These are phyloP conservation scores for Thymus mandschuricus DNA, from an alignment of 257 asterid genomes.

Conservation along the genomic window DNA sequence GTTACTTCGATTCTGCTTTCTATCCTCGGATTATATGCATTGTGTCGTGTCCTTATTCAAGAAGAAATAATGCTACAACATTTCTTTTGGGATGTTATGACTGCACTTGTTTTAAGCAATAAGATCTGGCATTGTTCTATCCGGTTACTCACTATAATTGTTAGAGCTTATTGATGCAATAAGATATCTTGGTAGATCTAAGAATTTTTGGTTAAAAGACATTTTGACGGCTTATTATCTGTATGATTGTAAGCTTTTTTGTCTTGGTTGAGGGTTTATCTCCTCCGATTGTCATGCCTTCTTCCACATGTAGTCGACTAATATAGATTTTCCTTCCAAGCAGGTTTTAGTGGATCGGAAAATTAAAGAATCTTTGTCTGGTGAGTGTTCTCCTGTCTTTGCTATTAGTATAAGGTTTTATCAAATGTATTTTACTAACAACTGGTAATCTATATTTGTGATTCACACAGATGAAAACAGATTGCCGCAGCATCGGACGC, in stretches of 20 bases:
- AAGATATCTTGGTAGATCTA: conserved; percentile 6
- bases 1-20: conserved; percentile 15
- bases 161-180: conserved; percentile 3
- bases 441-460: conserved; percentile 24
- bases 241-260: background rate
- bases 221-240: background rate
- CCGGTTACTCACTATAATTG: background rate
- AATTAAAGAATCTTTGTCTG: conserved; percentile 49
- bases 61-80: conserved; percentile 11
- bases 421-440: background rate
- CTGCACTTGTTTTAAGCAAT: conserved; percentile 7
- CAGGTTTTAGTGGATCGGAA: conserved; percentile 79
- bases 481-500: conserved; percentile 65
- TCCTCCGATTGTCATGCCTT: conserved; percentile 16
- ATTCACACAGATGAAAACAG: conserved; percentile 57
- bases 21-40: background rate
- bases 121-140: background rate
- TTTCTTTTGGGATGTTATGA: background rate
- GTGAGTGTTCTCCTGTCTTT: conserved; percentile 36
- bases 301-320: conserved; percentile 25
- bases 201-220: conserved; percentile 2
- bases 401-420: conserved; percentile 16
- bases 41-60: background rate
- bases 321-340: conserved; percentile 20
- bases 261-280: background rate